phyloP scores from a whole-genome alignment of 202 grass and related monocot genomes.

The Setaria viridis region DNA sequence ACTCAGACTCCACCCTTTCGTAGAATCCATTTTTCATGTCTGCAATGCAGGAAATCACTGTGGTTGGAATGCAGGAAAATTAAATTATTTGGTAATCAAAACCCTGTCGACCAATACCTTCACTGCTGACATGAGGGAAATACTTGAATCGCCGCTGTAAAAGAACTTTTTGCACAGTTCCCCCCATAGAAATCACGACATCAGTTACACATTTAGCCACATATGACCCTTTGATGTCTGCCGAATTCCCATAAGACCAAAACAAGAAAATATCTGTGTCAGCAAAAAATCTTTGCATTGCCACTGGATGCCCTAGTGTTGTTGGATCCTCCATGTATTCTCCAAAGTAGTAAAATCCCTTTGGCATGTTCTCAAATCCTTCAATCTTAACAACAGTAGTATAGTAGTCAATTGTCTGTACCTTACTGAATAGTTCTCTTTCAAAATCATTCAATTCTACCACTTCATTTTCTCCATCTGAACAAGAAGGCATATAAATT shows the following conservation, averaged over 20 bases:
- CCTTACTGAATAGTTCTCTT: conserved; percentile 74
- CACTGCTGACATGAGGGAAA: conserved; percentile 72
- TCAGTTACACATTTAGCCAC: conserved; percentile 62
- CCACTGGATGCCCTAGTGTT: conserved; percentile 69
- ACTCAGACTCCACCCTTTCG: conserved; percentile 61
- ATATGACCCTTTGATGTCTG: conserved; percentile 56
- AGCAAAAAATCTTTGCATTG: conserved; percentile 80
- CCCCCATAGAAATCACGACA: conserved; percentile 64
- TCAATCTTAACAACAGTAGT: conserved; percentile 69
- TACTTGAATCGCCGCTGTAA: conserved; percentile 76
- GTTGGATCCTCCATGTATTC: conserved; percentile 76
- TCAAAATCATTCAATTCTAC: conserved; percentile 72
- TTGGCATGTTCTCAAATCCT: conserved; percentile 71
- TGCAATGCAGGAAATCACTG: conserved; percentile 50
- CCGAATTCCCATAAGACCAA: conserved; percentile 84
- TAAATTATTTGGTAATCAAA: conserved; percentile 16
- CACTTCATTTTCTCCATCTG: conserved; percentile 68
- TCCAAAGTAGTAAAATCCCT: conserved; percentile 80
- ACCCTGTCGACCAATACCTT: conserved; percentile 54
- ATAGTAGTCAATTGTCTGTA: conserved; percentile 72
- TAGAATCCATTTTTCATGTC: conserved; percentile 79
- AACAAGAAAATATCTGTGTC: conserved; percentile 74
- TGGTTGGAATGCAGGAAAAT: conserved; percentile 30
- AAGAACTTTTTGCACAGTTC: conserved; percentile 61
- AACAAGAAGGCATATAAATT: conserved; percentile 20